Conservation (phyloP, 768 basidiomycete genomes). For the Xerocomellus amylosporus region DNA sequence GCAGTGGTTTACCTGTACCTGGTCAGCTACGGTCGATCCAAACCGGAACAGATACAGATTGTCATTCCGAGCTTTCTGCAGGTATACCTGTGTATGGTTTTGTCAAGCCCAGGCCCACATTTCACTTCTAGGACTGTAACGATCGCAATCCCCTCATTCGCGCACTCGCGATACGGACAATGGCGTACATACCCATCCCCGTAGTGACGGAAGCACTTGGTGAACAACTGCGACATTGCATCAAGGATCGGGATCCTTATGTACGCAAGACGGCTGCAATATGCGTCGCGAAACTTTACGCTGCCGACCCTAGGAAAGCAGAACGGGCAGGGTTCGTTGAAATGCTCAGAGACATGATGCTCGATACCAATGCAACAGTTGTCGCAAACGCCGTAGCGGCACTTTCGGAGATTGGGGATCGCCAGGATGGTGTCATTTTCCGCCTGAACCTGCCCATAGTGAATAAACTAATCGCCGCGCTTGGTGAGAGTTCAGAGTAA, state of each 20-base stretch:
- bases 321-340: conserved; percentile 91
- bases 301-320: conserved; percentile 80
- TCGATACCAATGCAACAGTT: conserved; percentile 94
- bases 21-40: conserved; percentile 92
- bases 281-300: conserved; percentile 93
- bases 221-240: conserved; percentile 87
- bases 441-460: conserved; percentile 84
- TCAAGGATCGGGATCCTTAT: conserved; percentile 95
- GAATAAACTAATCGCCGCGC: conserved; percentile 84
- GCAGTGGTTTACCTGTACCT: conserved; percentile 97
- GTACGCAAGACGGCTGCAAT: conserved; percentile 98
- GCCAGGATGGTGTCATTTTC: conserved; percentile 92
- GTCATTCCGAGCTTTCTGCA: conserved; percentile 91
- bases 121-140: conserved; percentile 72
- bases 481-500: conserved; percentile 96
- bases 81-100: conserved; percentile 40
- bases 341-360: conserved; percentile 85
- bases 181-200: conserved; percentile 97
- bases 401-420: conserved; percentile 93
- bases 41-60: conserved; percentile 89
- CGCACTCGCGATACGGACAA: conserved; percentile 95
- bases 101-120: conserved; percentile 13
- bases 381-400: conserved; percentile 97
- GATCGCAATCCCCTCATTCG: conserved; percentile 97
- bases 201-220: conserved; percentile 79